phyloP scores from a whole-genome alignment of 129 eudicot species.

The Mikania micrantha region DNA sequence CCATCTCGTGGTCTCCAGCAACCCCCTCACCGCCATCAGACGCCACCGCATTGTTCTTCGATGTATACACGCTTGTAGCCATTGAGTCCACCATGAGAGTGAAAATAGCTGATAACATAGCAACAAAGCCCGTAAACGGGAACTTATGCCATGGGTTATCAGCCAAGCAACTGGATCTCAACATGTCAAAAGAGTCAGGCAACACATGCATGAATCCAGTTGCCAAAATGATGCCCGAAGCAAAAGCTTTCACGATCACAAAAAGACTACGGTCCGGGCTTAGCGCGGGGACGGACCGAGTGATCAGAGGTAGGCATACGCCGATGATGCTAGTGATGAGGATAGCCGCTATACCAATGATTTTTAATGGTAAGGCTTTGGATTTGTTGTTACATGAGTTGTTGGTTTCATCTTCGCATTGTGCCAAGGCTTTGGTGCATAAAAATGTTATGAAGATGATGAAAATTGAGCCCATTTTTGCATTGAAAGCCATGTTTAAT shows the following conservation, averaged over 20 bases:
- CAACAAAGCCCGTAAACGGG: conserved; percentile 14
- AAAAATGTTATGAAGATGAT: background rate
- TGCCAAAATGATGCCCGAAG: conserved; percentile 14
- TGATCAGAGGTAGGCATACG: conserved; percentile 11
- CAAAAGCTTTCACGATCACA: conserved; percentile 16
- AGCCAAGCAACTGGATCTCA: conserved; percentile 11
- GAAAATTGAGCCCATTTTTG: background rate
- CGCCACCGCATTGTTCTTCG: background rate
- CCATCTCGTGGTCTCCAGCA: background rate
- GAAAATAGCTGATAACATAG: conserved; percentile 16
- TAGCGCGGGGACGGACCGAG: conserved; percentile 4
- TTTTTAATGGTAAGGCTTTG: conserved; percentile 2
- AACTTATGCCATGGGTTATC: conserved; percentile 18
- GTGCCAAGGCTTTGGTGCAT: conserved; percentile 20
- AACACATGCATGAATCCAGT: conserved; percentile 17
- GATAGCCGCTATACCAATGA: conserved; percentile 9
- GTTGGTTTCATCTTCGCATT: conserved; percentile 17
- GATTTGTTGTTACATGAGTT: conserved; percentile 18
- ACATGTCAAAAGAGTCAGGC: conserved; percentile 16
- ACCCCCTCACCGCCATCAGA: background rate
- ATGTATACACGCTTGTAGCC: conserved; percentile 7
- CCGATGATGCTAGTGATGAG: conserved; percentile 7
- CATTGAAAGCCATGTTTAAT: conserved; percentile 3
- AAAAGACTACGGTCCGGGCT: conserved; percentile 4
- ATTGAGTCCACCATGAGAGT: conserved; percentile 14